phyloP scores from a whole-genome alignment of 129 eudicot species.

The Ambrosia artemisiifolia region DNA sequence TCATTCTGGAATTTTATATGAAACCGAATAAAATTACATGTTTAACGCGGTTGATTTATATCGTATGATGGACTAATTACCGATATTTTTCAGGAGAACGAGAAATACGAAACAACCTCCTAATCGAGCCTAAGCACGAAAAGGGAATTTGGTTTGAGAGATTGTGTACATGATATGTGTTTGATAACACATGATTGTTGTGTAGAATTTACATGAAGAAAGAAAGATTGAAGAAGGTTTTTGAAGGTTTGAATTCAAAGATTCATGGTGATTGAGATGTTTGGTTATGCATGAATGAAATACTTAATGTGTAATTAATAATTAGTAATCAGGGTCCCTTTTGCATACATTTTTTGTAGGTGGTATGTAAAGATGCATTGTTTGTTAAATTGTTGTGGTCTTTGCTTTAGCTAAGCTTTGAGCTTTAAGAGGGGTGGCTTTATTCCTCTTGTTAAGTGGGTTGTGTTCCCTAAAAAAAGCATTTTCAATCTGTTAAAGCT shows the following conservation, averaged over 20 bases:
- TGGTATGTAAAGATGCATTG: conserved; percentile 36
- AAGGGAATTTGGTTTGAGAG: conserved; percentile 21
- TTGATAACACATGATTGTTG: conserved; percentile 19
- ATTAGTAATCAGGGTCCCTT: conserved; percentile 23
- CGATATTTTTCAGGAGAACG: conserved; percentile 48
- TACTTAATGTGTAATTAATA: conserved; percentile 15
- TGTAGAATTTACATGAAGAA: conserved; percentile 19
- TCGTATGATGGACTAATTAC: neutral
- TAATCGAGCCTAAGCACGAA: conserved; percentile 35
- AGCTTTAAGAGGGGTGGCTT: conserved; percentile 39
- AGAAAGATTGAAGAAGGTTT: conserved; percentile 14
- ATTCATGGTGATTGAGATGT: conserved; percentile 34
- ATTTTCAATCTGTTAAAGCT: conserved; percentile 47
- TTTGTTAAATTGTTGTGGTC: conserved; percentile 34
- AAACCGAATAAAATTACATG: conserved; percentile 7
- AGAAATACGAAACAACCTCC: conserved; percentile 53
- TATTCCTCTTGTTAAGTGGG: conserved; percentile 53
- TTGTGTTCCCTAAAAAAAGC: conserved; percentile 61
- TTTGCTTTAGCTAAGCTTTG: conserved; percentile 47
- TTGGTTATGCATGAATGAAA: conserved; percentile 36
- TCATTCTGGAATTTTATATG: conserved; percentile 7
- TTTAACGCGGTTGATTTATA: neutral
- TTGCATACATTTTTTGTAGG: conserved; percentile 41
- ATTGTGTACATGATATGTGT: conserved; percentile 22
- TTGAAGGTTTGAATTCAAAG: conserved; percentile 36